Evolutionary conservation across 495 filamentous ascomycete species (phyloP).

Genomic region (Podospora anserina): DNA sequence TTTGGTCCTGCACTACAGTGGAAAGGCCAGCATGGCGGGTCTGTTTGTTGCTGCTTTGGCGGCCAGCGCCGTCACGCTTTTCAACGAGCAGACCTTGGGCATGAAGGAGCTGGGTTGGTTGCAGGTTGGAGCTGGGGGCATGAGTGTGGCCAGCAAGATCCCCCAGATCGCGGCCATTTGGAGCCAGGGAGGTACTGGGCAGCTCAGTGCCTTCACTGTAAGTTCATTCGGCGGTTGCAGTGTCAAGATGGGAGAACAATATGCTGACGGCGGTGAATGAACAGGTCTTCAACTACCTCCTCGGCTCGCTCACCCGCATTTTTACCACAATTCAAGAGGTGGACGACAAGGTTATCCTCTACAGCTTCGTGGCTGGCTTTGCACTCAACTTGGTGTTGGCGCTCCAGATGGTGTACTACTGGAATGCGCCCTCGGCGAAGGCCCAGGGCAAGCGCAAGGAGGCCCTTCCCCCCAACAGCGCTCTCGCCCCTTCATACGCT

Average conservation of each 20-base stretch:
- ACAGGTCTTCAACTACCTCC: slow-evolving; percentile 96
- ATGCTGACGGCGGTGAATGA: not conserved
- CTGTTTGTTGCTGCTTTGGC: slow-evolving; percentile 74
- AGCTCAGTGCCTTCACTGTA: slow-evolving; percentile 94
- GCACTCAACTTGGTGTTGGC: slow-evolving; percentile 82
- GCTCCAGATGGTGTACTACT: slow-evolving; percentile 92
- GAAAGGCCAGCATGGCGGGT: slow-evolving; percentile 57
- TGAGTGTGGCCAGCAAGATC: slow-evolving; percentile 82
- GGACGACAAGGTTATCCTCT: slow-evolving; percentile 89
- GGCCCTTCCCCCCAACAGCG: slow-evolving; percentile 10
- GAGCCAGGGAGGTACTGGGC: slow-evolving; percentile 81
- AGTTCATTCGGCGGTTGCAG: slow-evolving; percentile 34
- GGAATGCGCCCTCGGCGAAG: slow-evolving; percentile 69
- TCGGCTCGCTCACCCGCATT: slow-evolving; percentile 85
- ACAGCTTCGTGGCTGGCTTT: slow-evolving; percentile 87
- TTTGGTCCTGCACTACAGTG: slow-evolving; percentile 76
- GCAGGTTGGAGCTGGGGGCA: slow-evolving; percentile 78
- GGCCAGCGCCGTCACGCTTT: slow-evolving; percentile 61
- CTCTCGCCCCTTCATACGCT: not conserved
- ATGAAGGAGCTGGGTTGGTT: slow-evolving; percentile 67
- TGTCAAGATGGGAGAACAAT: not conserved
- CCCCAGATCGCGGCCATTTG: slow-evolving; percentile 88
- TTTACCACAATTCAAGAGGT: slow-evolving; percentile 97
- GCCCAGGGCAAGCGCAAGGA: slow-evolving; percentile 49
- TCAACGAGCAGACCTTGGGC: slow-evolving; percentile 63